phyloP scores from a whole-genome alignment of 768 basidiomycete species.

The Mycena leptocephala region DNA sequence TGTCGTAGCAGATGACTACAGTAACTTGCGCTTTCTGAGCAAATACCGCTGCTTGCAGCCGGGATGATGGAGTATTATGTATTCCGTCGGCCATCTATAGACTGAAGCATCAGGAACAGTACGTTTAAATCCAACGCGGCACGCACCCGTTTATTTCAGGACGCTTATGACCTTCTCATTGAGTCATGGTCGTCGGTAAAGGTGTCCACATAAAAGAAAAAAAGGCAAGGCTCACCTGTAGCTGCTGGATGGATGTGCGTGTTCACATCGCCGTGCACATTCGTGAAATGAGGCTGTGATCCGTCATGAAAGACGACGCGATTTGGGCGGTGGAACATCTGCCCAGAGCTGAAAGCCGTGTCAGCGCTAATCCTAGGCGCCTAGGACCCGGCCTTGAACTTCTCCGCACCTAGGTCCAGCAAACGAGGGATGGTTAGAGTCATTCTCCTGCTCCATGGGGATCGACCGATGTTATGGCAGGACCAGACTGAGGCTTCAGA shows the following conservation, averaged over 20 bases:
- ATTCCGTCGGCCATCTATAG: background rate
- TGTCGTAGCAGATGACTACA: constrained; percentile 8
- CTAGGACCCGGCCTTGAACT: background rate
- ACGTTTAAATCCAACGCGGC: background rate
- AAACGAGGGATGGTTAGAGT: background rate
- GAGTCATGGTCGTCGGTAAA: background rate
- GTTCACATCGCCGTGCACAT: constrained; percentile 2
- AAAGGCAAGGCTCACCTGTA: background rate
- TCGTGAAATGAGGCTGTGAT: constrained; percentile 18
- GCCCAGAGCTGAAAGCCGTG: background rate
- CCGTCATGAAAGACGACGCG: constrained; percentile 11
- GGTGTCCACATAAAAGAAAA: background rate
- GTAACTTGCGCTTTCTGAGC: constrained; percentile 9
- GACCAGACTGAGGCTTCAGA: too few relatives aligned
- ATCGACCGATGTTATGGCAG: too few relatives aligned
- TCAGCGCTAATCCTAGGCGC: background rate
- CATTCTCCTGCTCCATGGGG: too few relatives aligned
- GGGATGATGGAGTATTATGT: background rate
- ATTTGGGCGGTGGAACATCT: constrained; percentile 18
- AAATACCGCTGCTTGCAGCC: background rate
- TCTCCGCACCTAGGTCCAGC: background rate
- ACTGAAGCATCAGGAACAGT: too few relatives aligned
- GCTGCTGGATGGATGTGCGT: background rate
- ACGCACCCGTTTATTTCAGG: background rate
- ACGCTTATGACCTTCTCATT: background rate